These are phyloP conservation scores for Aspergillus eucalypticola DNA, from an alignment of 2,329 filamentous ascomycete genomes.

Conservation along the genomic window DNA sequence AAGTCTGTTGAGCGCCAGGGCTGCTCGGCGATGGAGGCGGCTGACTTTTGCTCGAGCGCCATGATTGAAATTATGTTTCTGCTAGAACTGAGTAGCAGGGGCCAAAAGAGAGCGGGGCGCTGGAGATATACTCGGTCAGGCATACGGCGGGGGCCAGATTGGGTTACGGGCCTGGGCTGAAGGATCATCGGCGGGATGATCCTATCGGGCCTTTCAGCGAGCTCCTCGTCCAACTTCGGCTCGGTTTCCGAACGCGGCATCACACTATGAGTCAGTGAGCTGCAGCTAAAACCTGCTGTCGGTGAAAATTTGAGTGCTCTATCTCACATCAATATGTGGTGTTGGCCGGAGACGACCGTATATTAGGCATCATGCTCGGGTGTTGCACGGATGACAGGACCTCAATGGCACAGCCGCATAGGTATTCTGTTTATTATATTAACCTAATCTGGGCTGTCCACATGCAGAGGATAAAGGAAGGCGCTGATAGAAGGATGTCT, in stretches of 20 bases:
- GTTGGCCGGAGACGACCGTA: no score
- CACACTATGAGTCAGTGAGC: no score
- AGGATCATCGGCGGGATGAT: not conserved
- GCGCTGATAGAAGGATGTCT: not conserved
- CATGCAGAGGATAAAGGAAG: not conserved
- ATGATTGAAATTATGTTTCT: not conserved
- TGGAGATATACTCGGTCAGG: not conserved
- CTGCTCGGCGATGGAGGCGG: not conserved
- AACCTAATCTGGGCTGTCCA: not conserved
- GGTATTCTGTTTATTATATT: not conserved
- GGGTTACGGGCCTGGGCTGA: not conserved
- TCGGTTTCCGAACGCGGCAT: not conserved
- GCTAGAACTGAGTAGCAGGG: not conserved
- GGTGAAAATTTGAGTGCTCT: no score
- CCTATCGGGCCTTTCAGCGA: not conserved
- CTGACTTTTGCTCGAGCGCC: not conserved
- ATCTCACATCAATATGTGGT: no score
- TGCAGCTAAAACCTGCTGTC: no score
- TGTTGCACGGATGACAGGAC: no score
- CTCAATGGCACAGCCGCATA: not conserved
- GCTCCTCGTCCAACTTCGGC: not conserved
- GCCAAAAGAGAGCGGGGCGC: not conserved
- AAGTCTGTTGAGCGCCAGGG: not conserved
- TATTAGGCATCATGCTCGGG: no score
- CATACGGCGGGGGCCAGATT: not conserved